Base-by-base conservation (phyloP, 164 flowering plant species). In the Saururus chinensis region DNA sequence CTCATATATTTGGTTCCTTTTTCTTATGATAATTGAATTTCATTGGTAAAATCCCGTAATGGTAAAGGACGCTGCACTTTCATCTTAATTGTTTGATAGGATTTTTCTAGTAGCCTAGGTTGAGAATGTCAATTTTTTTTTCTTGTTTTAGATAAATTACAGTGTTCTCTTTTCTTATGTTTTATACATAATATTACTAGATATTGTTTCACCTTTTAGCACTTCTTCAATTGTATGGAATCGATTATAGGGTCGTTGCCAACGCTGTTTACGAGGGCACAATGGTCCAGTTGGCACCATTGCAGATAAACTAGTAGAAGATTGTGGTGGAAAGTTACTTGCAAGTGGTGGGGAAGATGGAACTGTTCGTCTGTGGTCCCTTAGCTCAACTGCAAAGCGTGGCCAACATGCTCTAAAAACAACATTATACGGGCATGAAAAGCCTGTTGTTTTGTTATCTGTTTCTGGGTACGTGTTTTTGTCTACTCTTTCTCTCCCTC, bases 291-390 rank as follows among this genome's bases (percentile, higher is more conserved):
- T 84, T 64, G 69, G 75, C 42, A 63, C 80, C 19, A 71, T 80
- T 66, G 78, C 84, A 60, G 82, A 82, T 68, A 77, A 76, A 69
- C 67, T 84, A 63, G 61, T 84, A 42, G 84, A 86, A 57, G 83
- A 76, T 69, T 67, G 24, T 51, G 40, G 56, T 40, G 71, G 64
- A 59, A 80, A 69, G 72, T 45, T 82, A 56, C 74, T 84, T 69
- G 89, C 86, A 55, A 84, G 89, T 76, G 89, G 89, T 61, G 89
- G 89, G 40, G 84, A 77, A 57, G 91, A 88, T 73, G 77, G 84
- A 45, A 81, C 87, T 21, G 86, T 88, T 69, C 85, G 89, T 51
- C 81, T 85, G 51, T 88, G 95, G 95, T 82, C 91, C 17, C 76
- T 88, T 64, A 56, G 66, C 57, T 82, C 85, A 19, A 80, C 78